phyloP scores from a whole-genome alignment of 2,329 filamentous ascomycete species.

The Beauveria asiatica region DNA sequence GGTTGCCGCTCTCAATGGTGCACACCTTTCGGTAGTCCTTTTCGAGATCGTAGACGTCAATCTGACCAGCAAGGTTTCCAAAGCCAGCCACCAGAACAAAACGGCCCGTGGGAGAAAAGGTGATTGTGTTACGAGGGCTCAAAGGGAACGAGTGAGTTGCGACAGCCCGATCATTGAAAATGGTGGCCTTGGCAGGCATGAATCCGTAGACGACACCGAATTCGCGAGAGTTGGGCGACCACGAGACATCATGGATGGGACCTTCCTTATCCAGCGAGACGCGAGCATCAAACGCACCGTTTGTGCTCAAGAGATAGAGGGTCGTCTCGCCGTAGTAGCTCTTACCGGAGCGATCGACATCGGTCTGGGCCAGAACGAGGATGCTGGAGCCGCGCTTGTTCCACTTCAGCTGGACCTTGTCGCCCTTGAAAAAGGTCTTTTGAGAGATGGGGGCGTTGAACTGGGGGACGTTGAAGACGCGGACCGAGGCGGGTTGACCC shows the following conservation, averaged over 20 bases:
- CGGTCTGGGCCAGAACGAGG: slow-evolving; percentile 92
- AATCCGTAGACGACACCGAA: slow-evolving; percentile 97
- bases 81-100: slow-evolving; percentile 94
- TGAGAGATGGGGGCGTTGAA: slow-evolving; percentile 80
- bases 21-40: slow-evolving; percentile 88
- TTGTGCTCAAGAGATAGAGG: slow-evolving; percentile 87
- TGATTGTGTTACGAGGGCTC: slow-evolving; percentile 85
- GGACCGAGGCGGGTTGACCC: slow-evolving; percentile 89
- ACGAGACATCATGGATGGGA: slow-evolving; percentile 95
- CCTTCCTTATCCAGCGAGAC: slow-evolving; percentile 93
- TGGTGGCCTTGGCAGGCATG: slow-evolving; percentile 98
- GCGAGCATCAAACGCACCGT: slow-evolving; percentile 84
- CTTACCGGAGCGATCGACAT: slow-evolving; percentile 97
- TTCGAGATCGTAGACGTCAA: slow-evolving; percentile 93
- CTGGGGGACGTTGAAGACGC: slow-evolving; percentile 86
- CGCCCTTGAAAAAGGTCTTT: slow-evolving; percentile 98
- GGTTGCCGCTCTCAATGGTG: slow-evolving; percentile 92
- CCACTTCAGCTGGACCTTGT: slow-evolving; percentile 99
- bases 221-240: slow-evolving; percentile 95
- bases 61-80: slow-evolving; percentile 93
- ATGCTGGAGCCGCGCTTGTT: slow-evolving; percentile 85
- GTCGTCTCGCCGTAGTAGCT: slow-evolving; percentile 99
- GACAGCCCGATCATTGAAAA: slow-evolving; percentile 86
- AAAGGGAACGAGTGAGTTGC: slow-evolving; percentile 79
- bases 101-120: slow-evolving; percentile 86